phyloP scores from a whole-genome alignment of 2,329 filamentous ascomycete genomes.

The Botryotinia globosa region DNA sequence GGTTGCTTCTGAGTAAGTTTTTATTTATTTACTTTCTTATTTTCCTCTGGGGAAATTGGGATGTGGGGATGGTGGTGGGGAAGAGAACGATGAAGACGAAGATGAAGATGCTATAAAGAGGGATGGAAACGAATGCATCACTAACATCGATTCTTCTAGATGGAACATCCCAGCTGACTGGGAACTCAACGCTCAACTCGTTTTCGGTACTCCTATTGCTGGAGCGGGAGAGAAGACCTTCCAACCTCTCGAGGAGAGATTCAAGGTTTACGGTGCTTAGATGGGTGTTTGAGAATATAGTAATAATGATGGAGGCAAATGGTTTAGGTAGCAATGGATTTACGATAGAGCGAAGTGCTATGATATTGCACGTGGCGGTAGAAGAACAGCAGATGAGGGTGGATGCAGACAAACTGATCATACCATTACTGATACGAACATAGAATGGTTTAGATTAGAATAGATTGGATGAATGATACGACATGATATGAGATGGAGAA shows the following conservation, averaged over 20 bases:
- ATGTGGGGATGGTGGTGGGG: background rate
- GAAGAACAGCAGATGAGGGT: background rate
- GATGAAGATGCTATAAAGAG: background rate
- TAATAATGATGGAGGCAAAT: background rate
- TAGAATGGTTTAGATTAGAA: background rate
- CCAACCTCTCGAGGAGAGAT: constrained; percentile 61
- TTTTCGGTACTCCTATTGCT: constrained; percentile 66
- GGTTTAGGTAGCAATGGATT: background rate
- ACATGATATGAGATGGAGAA: background rate
- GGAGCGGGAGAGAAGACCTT: constrained; percentile 62
- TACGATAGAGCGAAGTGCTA: background rate
- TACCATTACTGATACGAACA: background rate
- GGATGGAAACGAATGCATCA: background rate
- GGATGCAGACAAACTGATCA: background rate
- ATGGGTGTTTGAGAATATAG: background rate
- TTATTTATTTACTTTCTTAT: background rate
- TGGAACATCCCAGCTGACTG: constrained; percentile 72
- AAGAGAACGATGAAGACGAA: too few relatives aligned
- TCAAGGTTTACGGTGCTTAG: constrained; percentile 58
- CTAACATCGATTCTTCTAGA: constrained; percentile 38
- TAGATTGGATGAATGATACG: background rate
- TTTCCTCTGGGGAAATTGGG: background rate
- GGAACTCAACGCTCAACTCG: constrained; percentile 78
- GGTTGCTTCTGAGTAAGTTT: constrained; percentile 46
- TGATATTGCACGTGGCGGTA: background rate